Evolutionary conservation across 1,139 yeast species (phyloP), one percentile per base, ranked within the genome.

Genomic region (Pichia inconspicua): DNA sequence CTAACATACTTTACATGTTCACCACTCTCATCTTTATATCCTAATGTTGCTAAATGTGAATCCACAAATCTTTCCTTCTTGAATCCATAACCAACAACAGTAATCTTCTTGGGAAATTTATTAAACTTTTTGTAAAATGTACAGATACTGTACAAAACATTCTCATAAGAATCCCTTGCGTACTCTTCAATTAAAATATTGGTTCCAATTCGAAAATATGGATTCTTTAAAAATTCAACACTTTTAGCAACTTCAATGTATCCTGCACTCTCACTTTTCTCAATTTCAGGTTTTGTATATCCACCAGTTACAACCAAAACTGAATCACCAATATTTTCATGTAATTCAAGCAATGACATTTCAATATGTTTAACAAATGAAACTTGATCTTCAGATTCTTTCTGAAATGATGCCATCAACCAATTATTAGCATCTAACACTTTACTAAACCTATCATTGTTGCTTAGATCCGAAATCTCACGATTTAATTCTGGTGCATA

Each of bases 81-180:
- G 65, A 87, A 87, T 45, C 79, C 88, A 61, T 84, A 84, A 3
- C 95, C 95, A 7, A 81, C 75, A 6, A 87, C 71, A 0, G 80
- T 75, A 3, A 85, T 68, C 2, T 56, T 57, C 1, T 59, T 47
- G 0, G 95, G 95, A 54, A 75, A 82, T 2, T 15, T 39, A 0
- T 70, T 66, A 7, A 68, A 64, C 2, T 74, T 55, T 56, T 82
- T 81, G 42, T 72, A 66, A 61, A 73, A 86, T 44, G 83, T 67
- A 43, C 78, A 72, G 2, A 86, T 56, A 56, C 84, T 78, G 61
- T 78, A 85, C 2, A 84, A 54, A 8, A 86, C 75, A 61, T 87
- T 87, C 60, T 87, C 95, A 62, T 82, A 83, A 1, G 95, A 85
- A 62, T 87, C 95, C 42, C 88, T 67, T 0, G 96, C 90, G 63